Percentiles rank a stretch among this genome's conserved stretches.
Evolutionary conservation across 306 rosid genomes (phyloP).

Genomic region (Prunus padus): DNA sequence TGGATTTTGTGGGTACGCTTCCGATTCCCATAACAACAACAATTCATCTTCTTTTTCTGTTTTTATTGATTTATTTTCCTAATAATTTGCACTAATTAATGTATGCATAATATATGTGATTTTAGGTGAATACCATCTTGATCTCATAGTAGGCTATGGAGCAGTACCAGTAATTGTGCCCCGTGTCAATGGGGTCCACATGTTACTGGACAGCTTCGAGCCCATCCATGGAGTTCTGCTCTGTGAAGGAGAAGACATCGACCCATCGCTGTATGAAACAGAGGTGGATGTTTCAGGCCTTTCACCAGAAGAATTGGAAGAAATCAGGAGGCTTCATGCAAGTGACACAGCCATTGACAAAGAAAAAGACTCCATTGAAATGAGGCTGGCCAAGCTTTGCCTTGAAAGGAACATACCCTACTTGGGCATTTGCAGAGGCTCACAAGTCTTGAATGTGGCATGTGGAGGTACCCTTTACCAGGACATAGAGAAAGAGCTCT

Average conservation of each 20-base stretch:
- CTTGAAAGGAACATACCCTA: conserved; percentile 91
- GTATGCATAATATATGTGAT: background rate
- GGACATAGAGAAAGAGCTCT: conserved; percentile 69
- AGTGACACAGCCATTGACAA: conserved; percentile 83
- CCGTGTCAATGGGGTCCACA: conserved; percentile 76
- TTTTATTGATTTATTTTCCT: background rate
- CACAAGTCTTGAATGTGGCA: conserved; percentile 85
- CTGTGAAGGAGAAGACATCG: conserved; percentile 95
- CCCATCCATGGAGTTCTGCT: conserved; percentile 97
- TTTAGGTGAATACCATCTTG: conserved; percentile 89
- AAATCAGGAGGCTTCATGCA: conserved; percentile 65
- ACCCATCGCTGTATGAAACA: conserved; percentile 71
- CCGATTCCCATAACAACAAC: background rate
- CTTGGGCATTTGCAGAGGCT: conserved; percentile 88
- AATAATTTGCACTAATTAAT: too few species aligned
- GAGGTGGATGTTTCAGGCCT: conserved; percentile 52
- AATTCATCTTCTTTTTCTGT: background rate
- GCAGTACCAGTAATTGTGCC: conserved; percentile 90
- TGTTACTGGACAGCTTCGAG: conserved; percentile 78
- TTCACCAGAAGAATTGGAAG: conserved; percentile 62
- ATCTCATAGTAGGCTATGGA: conserved; percentile 79
- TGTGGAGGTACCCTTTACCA: conserved; percentile 84
- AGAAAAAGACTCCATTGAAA: conserved; percentile 84
- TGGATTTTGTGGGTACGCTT: conserved; percentile 79
- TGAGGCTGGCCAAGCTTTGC: conserved; percentile 79